Conservation (phyloP, 2,329 filamentous ascomycete genomes). For the Microdochium nivale region DNA sequence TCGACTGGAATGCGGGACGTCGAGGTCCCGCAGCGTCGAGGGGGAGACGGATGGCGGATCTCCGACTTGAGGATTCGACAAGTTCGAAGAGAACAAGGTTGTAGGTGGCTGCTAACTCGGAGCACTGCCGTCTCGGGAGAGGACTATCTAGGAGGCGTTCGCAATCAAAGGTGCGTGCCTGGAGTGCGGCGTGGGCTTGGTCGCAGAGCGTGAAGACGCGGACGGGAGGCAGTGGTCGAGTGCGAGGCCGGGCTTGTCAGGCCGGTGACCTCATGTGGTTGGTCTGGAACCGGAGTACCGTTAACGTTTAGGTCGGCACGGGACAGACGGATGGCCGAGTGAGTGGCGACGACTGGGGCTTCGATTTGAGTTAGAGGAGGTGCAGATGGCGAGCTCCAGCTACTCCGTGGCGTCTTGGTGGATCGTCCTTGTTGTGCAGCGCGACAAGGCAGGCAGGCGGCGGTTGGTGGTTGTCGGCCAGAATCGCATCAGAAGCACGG, state of each 20-base stretch:
- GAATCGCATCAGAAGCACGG: no score
- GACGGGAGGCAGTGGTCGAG: no score
- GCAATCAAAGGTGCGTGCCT: no score
- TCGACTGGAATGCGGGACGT: slow-evolving; percentile 46
- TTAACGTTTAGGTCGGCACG: background rate
- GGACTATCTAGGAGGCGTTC: background rate
- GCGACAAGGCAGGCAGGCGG: no score
- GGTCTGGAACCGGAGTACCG: background rate
- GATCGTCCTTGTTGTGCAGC: no score
- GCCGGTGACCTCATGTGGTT: background rate
- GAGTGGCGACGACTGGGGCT: background rate
- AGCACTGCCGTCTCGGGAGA: background rate
- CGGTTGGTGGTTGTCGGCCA: no score
- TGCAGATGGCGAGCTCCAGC: background rate
- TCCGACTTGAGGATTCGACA: background rate
- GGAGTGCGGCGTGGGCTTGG: no score
- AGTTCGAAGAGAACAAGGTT: background rate
- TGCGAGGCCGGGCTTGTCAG: no score
- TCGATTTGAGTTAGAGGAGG: background rate
- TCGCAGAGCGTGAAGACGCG: no score
- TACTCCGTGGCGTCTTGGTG: no score
- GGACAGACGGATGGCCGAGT: background rate
- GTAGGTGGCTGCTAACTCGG: background rate
- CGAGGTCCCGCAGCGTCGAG: slow-evolving; percentile 26
- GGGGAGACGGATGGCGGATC: background rate